These are phyloP conservation scores for Papiliotrema laurentii DNA, from an alignment of 1,284 basidiomycete genomes.

Conservation along the genomic window DNA sequence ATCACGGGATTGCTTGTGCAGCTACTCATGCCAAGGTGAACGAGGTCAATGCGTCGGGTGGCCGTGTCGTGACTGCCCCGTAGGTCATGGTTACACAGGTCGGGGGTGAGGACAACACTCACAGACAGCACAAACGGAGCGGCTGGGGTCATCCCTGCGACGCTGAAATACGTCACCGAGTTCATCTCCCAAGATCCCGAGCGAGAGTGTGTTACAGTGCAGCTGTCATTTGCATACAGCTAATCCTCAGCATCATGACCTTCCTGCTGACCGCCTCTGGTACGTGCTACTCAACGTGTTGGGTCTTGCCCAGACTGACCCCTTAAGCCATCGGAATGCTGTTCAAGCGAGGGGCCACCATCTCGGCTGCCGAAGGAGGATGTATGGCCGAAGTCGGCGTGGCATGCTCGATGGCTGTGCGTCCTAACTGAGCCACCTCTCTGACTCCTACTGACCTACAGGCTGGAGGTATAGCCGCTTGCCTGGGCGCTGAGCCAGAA, in stretches of 20 bases:
- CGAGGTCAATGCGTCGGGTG: slow-evolving; percentile 82
- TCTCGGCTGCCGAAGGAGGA: slow-evolving; percentile 88
- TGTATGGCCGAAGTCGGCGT: slow-evolving; percentile 52
- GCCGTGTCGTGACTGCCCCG: slow-evolving; percentile 90
- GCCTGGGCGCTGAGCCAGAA: slow-evolving; percentile 67
- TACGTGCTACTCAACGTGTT: slow-evolving; percentile 43
- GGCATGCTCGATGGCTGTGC: slow-evolving; percentile 39
- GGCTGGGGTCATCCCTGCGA: slow-evolving; percentile 83
- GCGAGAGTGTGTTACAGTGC: slow-evolving; percentile 25
- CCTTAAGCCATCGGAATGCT: slow-evolving; percentile 81
- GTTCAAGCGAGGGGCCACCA: slow-evolving; percentile 94
- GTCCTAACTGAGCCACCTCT: slow-evolving; percentile 8
- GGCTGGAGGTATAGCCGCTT: slow-evolving; percentile 86
- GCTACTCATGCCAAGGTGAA: slow-evolving; percentile 34
- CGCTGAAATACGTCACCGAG: slow-evolving; percentile 47
- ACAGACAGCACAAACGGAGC: slow-evolving; percentile 47
- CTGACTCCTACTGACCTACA: slow-evolving; percentile 55
- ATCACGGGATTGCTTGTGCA: background rate
- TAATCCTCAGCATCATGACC: slow-evolving; percentile 57
- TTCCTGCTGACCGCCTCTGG: slow-evolving; percentile 76
- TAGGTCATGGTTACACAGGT: slow-evolving; percentile 2
- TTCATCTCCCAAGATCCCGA: slow-evolving; percentile 32
- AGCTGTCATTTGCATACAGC: background rate
- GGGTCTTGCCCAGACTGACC: background rate
- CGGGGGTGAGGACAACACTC: background rate